Evolutionary conservation across 2,329 filamentous ascomycete genomes (phyloP), one percentile per base, ranked within the genome.

Genomic region (Parastagonospora avenae): DNA sequence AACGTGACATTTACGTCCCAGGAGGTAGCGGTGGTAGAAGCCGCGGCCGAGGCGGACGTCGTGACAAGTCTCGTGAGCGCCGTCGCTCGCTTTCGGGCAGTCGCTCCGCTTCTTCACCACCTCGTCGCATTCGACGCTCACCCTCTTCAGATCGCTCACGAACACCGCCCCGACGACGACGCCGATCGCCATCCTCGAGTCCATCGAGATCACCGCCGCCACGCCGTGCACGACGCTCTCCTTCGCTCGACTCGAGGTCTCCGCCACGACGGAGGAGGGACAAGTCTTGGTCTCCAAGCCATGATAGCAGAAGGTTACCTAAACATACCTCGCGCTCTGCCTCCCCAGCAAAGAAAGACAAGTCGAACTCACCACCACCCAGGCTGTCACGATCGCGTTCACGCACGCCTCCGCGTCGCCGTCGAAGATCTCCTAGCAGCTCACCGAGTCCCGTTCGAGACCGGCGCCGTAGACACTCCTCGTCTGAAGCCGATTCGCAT

Each of bases 1-100:
- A 80, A 46, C 76, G 77, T 50, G 84, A 87, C 66, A 79, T 80
- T 27, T 87, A 86, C 63, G 77, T 85, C 32, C 84, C 84, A 12
- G 64, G 73, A 16, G 76, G 77, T 11, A 62, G 74, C 16, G 75
- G 77, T 40, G 64, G 74, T 54, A 61, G 57, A 49, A 64, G 67
- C 51, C 62, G 59, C 30, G 63, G 63, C 65, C 76, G 68, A 53
- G 63, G 60, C 44, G 59, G 61, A 63, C 75, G 61, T 66, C 77
- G 68, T 29, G 67, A 69, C 40, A 63, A 64, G 32, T 67, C 66
- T 49, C 66, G 57, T 48, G 60, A 64, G n/a, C 67, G 66, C 29
- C 68, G 67, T 43, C 73, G 69, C 49, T 72, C 70, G 44, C 66
- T 62, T 29, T 68, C 73, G 9, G 61, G 55, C 43, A 66, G 61